These are phyloP conservation scores for Isochrysis galbana DNA, from an alignment of 78 protist species.

Conservation along the genomic window DNA sequence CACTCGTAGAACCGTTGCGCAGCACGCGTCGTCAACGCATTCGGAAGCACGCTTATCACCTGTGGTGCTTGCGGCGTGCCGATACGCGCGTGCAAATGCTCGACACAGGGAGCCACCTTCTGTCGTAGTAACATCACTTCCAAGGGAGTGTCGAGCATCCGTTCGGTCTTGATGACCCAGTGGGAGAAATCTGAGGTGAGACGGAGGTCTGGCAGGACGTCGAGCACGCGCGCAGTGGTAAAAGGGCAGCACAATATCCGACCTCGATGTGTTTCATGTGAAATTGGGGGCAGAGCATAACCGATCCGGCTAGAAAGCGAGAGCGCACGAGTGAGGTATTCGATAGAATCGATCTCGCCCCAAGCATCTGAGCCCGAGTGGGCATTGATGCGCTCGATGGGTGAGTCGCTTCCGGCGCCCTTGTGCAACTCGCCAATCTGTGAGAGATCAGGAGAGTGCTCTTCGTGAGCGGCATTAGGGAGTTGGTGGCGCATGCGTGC, in stretches of 20 bases:
- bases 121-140: not conserved
- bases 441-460: too few species aligned
- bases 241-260: not conserved
- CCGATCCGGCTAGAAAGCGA: not conserved
- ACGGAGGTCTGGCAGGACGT: not conserved
- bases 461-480: too few species aligned
- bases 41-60: not conserved
- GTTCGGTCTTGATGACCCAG: not conserved
- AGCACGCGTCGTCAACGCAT: not conserved
- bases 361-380: not conserved
- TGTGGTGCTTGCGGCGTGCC: conserved; percentile 24
- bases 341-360: not conserved
- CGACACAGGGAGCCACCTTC: not conserved
- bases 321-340: not conserved
- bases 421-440: not conserved
- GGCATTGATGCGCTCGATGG: not conserved
- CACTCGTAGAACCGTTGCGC: not conserved
- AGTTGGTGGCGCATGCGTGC: too few species aligned
- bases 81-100: conserved; percentile 3
- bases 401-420: too few species aligned
- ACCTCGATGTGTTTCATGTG: conserved; percentile 23
- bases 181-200: not conserved
- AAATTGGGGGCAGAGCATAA: not conserved
- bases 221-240: not conserved
- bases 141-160: not conserved